Conservation (phyloP, 2,329 filamentous ascomycete genomes). For the Penicillium brasilianum region DNA sequence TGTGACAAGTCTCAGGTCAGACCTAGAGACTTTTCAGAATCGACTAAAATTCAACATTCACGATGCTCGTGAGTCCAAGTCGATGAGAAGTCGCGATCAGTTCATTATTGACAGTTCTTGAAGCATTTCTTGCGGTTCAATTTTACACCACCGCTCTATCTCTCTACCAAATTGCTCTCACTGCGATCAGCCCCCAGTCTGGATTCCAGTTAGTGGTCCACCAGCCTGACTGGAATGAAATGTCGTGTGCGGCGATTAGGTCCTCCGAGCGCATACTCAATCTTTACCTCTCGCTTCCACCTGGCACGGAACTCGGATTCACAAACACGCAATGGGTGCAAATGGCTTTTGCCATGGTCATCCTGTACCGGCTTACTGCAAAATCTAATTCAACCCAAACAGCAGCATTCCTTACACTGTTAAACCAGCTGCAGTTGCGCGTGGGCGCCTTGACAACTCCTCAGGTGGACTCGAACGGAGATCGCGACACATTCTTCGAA, state of each 20-base stretch:
- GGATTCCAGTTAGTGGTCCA: slow-evolving; percentile 14
- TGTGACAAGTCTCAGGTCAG: slow-evolving; percentile 37
- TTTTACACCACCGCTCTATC: slow-evolving; percentile 47
- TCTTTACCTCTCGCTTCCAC: slow-evolving; percentile 43
- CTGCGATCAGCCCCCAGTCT: slow-evolving; percentile 25
- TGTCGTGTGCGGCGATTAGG: slow-evolving; percentile 26
- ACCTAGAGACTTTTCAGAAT: slow-evolving; percentile 40
- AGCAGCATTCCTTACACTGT: slow-evolving; percentile 5
- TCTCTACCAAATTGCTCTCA: slow-evolving; percentile 48
- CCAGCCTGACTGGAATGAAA: slow-evolving; percentile 10
- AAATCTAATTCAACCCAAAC: slow-evolving; percentile 6
- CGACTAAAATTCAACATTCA: slow-evolving; percentile 33
- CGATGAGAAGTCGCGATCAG: neutral
- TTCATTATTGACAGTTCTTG: slow-evolving; percentile 20
- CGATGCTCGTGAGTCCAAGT: slow-evolving; percentile 14
- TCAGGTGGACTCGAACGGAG: slow-evolving; percentile 15
- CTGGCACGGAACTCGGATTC: slow-evolving; percentile 41
- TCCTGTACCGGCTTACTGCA: slow-evolving; percentile 22
- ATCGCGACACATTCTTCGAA: slow-evolving; percentile 18
- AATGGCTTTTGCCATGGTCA: slow-evolving; percentile 40
- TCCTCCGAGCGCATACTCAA: slow-evolving; percentile 34
- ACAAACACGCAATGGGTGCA: slow-evolving; percentile 51
- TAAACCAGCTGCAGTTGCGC: slow-evolving; percentile 13
- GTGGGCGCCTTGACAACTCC: slow-evolving; percentile 20
- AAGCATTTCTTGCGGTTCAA: slow-evolving; percentile 47